Evolutionary conservation across 1,284 basidiomycete genomes (phyloP), one percentile per base, ranked within the genome.

Genomic region (Rhodofomes roseus): DNA sequence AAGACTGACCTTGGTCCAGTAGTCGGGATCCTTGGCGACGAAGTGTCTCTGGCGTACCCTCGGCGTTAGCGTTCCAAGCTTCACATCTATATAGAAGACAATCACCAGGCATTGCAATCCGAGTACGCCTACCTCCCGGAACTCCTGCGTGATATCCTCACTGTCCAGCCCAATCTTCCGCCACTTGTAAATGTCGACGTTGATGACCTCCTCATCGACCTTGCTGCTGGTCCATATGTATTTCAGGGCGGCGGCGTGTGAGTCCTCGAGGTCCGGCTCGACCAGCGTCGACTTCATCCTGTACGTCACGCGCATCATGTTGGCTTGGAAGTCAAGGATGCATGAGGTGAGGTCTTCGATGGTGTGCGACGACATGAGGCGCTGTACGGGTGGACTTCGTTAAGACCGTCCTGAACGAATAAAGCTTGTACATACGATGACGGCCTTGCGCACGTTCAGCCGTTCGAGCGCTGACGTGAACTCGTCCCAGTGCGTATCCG

Each of bases 291-390:
- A 86, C 73, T 96, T 93, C 71, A 89, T 89, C 55, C 88, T 84
- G 68, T 93, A 89, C 1, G 89, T 87, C 18, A 95, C 85, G 29
- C 91, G 84, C 57, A 93, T 81, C 67, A 95, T 86, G 72, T 94
- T 94, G 43, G 90, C 87, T 79, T 97, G 95, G 73, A 96, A 97
- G 67, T 96, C 92, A 59, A 96, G 81, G 56, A 97, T 93, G 62
- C 89, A 91, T 0, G 90, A 93, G 3, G 89, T 87, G 51, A 94
- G 78, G 70, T 96, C 93, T 65, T 96, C 93, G 46, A 90, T 86
- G 25, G 89, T 89, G 69, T 92, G 92, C 18, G 90, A 81, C 16
- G 92, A 89, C 88, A 97, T 96, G 34, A 95, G 80, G 59, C 90
- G 87, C 93, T 95, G 31, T 34, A 5, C 67, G 23, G 16, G 14